These are phyloP conservation scores for Eudorina sp. DNA, from an alignment of 139 green algal genomes.

Conservation along the genomic window DNA sequence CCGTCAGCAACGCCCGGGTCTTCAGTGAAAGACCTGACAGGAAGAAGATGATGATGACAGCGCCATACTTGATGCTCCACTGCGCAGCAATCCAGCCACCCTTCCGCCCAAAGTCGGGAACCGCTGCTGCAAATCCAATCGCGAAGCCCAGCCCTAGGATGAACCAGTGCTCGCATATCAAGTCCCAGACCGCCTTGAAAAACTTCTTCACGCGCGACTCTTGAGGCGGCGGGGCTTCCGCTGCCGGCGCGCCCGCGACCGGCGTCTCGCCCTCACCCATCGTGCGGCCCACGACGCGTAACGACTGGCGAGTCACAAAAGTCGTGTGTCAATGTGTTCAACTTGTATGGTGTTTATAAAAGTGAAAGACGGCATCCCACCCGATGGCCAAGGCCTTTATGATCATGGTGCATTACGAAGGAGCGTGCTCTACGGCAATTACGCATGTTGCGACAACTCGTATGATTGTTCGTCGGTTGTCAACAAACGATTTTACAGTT, in stretches of 20 bases:
- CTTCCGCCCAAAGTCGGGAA: slow-evolving; percentile 58
- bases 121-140: slow-evolving; percentile 64
- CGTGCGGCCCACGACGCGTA: not conserved
- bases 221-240: not conserved
- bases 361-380: too few species aligned
- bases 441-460: too few species aligned
- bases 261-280: not conserved
- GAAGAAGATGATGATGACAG: slow-evolving; percentile 70
- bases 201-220: not conserved
- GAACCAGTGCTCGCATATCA: slow-evolving; percentile 58
- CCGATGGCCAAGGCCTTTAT: too few species aligned
- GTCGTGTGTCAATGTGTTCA: too few species aligned
- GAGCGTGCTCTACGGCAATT: too few species aligned
- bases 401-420: too few species aligned
- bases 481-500: too few species aligned
- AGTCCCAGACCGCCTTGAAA: slow-evolving; percentile 32
- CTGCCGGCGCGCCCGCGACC: not conserved
- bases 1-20: slow-evolving; percentile 51
- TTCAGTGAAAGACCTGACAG: slow-evolving; percentile 59
- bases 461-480: too few species aligned
- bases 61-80: slow-evolving; percentile 62
- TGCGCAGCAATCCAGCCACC: slow-evolving; percentile 59
- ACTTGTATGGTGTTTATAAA: too few species aligned
- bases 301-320: too few species aligned
- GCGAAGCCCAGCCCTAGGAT: slow-evolving; percentile 53